Conservation (phyloP, 2,329 filamentous ascomycete genomes). For the Fonsecaea pedrosoi region DNA sequence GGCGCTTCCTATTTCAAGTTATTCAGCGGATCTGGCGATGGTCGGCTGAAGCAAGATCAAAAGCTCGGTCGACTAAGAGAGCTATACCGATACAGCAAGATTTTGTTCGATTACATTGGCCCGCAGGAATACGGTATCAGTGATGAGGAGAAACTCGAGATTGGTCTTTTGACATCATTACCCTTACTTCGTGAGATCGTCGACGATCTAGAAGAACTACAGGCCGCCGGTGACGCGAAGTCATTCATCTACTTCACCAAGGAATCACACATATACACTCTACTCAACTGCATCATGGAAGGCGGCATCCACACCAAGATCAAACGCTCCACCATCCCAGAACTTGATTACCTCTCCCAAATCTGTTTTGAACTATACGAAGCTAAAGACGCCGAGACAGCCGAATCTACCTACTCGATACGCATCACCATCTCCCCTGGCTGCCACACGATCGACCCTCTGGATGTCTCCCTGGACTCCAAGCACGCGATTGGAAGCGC, state of each 20-base stretch:
- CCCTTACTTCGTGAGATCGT: slow-evolving; percentile 96
- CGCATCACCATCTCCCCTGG: slow-evolving; percentile 94
- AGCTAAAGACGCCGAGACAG: slow-evolving; percentile 78
- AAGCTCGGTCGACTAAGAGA: slow-evolving; percentile 88
- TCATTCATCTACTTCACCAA: slow-evolving; percentile 99
- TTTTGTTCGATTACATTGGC: slow-evolving; percentile 97
- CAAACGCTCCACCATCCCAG: slow-evolving; percentile 89
- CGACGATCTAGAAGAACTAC: slow-evolving; percentile 93
- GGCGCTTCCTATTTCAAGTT: slow-evolving; percentile 82
- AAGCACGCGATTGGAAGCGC: slow-evolving; percentile 96
- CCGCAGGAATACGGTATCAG: slow-evolving; percentile 98
- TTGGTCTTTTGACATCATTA: slow-evolving; percentile 89
- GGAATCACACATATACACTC: slow-evolving; percentile 97
- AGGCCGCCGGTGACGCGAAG: slow-evolving; percentile 91
- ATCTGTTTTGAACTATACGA: slow-evolving; percentile 99
- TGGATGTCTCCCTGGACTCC: slow-evolving; percentile 95
- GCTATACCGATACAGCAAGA: slow-evolving; percentile 90
- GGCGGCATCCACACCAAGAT: slow-evolving; percentile 98
- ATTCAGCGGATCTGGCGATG: slow-evolving; percentile 76
- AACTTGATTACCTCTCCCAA: slow-evolving; percentile 95
- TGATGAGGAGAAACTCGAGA: slow-evolving; percentile 96
- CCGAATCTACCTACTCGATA: slow-evolving; percentile 91
- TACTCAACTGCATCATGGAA: slow-evolving; percentile 96
- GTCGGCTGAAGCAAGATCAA: slow-evolving; percentile 80
- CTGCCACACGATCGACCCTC: slow-evolving; percentile 93